These are phyloP conservation scores for Yamadazyma pseudoaaseri DNA, from an alignment of 1,139 yeast genomes.

Conservation along the genomic window DNA sequence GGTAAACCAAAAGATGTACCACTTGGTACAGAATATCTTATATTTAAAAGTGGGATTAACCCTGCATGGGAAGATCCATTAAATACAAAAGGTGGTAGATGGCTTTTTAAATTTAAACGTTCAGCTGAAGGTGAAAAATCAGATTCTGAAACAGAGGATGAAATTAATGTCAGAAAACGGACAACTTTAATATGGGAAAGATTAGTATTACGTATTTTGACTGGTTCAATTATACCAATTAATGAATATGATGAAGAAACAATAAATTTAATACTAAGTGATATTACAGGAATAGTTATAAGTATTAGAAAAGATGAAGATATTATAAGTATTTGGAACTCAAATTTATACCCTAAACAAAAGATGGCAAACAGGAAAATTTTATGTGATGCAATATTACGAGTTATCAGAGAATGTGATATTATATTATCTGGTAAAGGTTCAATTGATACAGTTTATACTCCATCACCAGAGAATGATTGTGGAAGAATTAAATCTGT, in stretches of 20 bases:
- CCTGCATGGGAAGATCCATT: constrained; percentile 76
- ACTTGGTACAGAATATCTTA: constrained; percentile 56
- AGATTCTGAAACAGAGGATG: constrained; percentile 13
- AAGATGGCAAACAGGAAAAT: constrained; percentile 45
- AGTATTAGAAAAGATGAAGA: constrained; percentile 52
- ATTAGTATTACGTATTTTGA: constrained; percentile 40
- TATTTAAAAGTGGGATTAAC: constrained; percentile 62
- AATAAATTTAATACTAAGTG: constrained; percentile 39
- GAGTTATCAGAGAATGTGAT: constrained; percentile 51
- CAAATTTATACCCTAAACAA: constrained; percentile 33
- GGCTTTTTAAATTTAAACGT: constrained; percentile 56
- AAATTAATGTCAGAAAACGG: constrained; percentile 31
- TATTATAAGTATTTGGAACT: constrained; percentile 54
- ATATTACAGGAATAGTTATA: constrained; percentile 52
- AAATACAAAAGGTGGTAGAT: constrained; percentile 63
- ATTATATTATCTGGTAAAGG: constrained; percentile 12
- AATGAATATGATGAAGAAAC: constrained; percentile 28
- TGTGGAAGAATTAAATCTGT: constrained; percentile 46
- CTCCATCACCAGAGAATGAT: constrained; percentile 28
- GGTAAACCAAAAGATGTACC: constrained; percentile 48
- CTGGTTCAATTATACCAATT: constrained; percentile 41
- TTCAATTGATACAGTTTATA: constrained; percentile 24
- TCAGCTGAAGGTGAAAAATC: constrained; percentile 16
- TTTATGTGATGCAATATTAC: constrained; percentile 47
- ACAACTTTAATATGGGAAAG: constrained; percentile 54